Conservation (phyloP, 139 green algal species). For the Yamagishiella unicocca region DNA sequence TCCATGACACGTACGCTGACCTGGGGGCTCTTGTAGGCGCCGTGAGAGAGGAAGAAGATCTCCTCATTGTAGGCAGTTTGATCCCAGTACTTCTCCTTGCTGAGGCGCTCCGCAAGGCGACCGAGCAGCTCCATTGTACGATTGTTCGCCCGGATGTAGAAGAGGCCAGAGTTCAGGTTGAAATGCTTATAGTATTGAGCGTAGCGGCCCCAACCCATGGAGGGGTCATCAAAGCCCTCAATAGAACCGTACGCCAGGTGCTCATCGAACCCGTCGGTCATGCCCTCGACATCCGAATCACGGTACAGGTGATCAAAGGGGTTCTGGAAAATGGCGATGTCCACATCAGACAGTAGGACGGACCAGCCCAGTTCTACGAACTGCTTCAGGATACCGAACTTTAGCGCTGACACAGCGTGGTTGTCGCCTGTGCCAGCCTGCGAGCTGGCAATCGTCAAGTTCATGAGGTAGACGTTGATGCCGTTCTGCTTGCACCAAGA, state of each 20-base stretch:
- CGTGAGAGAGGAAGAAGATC: slow-evolving; percentile 91
- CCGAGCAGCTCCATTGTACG: slow-evolving; percentile 65
- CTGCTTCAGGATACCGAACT: slow-evolving; percentile 93
- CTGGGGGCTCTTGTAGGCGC: slow-evolving; percentile 77
- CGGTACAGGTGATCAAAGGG: slow-evolving; percentile 79
- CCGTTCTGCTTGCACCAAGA: slow-evolving; percentile 49
- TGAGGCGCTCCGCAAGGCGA: slow-evolving; percentile 74
- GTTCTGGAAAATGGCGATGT: slow-evolving; percentile 88
- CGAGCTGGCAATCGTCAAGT: slow-evolving; percentile 39
- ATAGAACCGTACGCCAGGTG: slow-evolving; percentile 89
- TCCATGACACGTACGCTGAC: slow-evolving; percentile 84
- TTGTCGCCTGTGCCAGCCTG: slow-evolving; percentile 80
- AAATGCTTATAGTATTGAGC: slow-evolving; percentile 82
- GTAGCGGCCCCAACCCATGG: slow-evolving; percentile 92
- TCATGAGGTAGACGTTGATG: slow-evolving; percentile 65
- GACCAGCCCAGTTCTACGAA: slow-evolving; percentile 92
- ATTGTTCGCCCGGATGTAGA: slow-evolving; percentile 84
- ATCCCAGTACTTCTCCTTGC: slow-evolving; percentile 88
- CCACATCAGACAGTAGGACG: slow-evolving; percentile 96
- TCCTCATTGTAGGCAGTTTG: slow-evolving; percentile 93
- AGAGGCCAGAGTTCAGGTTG: slow-evolving; percentile 91
- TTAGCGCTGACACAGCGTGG: slow-evolving; percentile 84
- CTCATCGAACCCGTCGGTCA: slow-evolving; percentile 91
- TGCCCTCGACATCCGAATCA: slow-evolving; percentile 80
- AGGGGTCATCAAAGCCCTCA: slow-evolving; percentile 88